Conservation (phyloP, 192 early-diverging fungal genomes). For the Chytriomyces confervae region DNA sequence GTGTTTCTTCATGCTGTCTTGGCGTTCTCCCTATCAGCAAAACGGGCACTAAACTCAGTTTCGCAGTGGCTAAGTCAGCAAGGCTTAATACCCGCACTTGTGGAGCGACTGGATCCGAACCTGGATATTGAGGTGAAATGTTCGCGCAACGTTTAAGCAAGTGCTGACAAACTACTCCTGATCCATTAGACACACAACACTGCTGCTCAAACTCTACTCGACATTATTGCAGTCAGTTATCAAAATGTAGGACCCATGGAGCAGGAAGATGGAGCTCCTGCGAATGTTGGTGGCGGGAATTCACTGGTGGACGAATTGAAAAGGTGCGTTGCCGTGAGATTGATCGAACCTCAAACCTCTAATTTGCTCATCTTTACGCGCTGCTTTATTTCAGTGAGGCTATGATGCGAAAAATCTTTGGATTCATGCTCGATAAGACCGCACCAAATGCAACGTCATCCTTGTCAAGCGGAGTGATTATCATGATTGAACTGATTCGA, state of each 20-base stretch:
- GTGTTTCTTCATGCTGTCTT: not conserved
- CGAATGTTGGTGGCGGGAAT: conserved; percentile 50
- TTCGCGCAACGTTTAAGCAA: not conserved
- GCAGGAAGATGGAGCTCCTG: conserved; percentile 32
- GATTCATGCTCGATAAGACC: conserved; percentile 82
- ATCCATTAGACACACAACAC: conserved; percentile 75
- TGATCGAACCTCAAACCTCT: not conserved
- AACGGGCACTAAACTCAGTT: not conserved
- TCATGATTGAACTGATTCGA: conserved; percentile 97
- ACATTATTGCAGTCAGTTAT: conserved; percentile 80
- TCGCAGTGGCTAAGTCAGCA: conserved; percentile 84
- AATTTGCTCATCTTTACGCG: not conserved
- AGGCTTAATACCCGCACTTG: conserved; percentile 76
- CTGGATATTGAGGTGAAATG: conserved; percentile 74
- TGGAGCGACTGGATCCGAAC: conserved; percentile 80
- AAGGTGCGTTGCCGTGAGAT: conserved; percentile 32
- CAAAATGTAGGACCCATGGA: conserved; percentile 40
- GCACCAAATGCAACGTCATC: conserved; percentile 85
- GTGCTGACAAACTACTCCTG: conserved; percentile 10
- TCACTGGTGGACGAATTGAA: conserved; percentile 58
- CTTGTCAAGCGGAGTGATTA: conserved; percentile 91
- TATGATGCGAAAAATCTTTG: conserved; percentile 78
- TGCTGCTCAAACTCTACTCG: conserved; percentile 79
- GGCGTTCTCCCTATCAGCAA: conserved; percentile 15
- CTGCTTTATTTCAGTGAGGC: conserved; percentile 58